Percentiles rank a stretch among this genome's conserved stretches.
phyloP scores from a whole-genome alignment of 1,139 yeast species.

The Scheffersomyces cryptocercus region DNA sequence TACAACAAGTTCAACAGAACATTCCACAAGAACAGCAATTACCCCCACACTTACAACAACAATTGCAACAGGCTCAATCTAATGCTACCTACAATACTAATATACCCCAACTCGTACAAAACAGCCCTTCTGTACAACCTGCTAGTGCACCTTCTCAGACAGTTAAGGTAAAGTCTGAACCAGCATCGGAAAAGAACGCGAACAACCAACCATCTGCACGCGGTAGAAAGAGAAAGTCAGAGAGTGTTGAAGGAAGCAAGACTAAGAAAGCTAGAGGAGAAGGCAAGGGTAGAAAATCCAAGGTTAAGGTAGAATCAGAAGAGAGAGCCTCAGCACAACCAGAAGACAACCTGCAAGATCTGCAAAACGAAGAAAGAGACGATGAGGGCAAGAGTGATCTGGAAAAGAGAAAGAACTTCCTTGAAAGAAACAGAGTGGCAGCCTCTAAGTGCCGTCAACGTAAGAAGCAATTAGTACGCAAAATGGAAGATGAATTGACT shows the following conservation, averaged over 20 bases:
- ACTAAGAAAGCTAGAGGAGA: constrained; percentile 6
- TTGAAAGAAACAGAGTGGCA: constrained; percentile 92
- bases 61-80: background rate
- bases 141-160: background rate
- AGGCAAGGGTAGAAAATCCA: constrained; percentile 1
- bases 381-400: constrained; percentile 41
- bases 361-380: constrained; percentile 8
- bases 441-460: constrained; percentile 95
- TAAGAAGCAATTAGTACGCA: constrained; percentile 83
- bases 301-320: constrained; percentile 8
- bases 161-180: background rate
- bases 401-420: constrained; percentile 76
- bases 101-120: background rate
- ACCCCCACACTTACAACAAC: background rate
- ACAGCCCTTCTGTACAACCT: background rate
- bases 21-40: constrained; percentile 1
- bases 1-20: constrained; percentile 1
- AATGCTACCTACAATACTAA: background rate
- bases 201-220: background rate
- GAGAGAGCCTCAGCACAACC: constrained; percentile 2
- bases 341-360: constrained; percentile 7
- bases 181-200: background rate
- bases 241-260: constrained; percentile 8
- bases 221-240: constrained; percentile 11
- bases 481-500: constrained; percentile 75